Evolutionary conservation across 768 basidiomycete genomes (phyloP), one percentile per base, ranked within the genome.

Genomic region (Boletus edulis): DNA sequence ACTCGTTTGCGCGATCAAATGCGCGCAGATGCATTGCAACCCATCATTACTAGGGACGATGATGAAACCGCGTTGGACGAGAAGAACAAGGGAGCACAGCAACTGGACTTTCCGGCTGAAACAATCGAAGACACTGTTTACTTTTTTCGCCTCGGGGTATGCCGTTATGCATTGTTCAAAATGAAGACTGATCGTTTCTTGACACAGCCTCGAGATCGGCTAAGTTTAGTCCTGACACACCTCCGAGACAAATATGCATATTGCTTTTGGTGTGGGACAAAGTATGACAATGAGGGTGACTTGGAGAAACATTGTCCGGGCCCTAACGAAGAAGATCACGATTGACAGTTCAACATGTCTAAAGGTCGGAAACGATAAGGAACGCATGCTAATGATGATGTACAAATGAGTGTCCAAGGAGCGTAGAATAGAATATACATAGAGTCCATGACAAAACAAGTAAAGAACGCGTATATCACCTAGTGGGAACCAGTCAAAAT

Each of bases 251-350:
- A 75, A 56, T 82, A 92, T 68, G 66, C 76, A 6, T 94, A 94
- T 67, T 94, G 92, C 67, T 93, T 92, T 70, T 94, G 91, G 89
- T 94, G 92, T 66, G 92, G 92, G 13, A 80, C 86, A 13, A 79
- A 84, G 61, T 94, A 93, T 64, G 78, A 80, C 6, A 75, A 78
- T 58, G 67, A 72, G 7, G 79, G 80, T 15, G 87, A 89, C 47
- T 73, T 94, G 75, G 72, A 72, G 38, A 69, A 63, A 37, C 76
- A 83, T 52, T 94, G 92, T 69, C 91, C 91, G 7, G 92, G 92
- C 8, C 66, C 75, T 40, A 79, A 81, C 31, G 92, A 94, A 67
- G 88, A 90, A 39, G 83, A 80, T 56, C 91, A 94, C 68, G 88
- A 92, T 72, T 91, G 74, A 80, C 22, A 35, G n/a, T 46, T 8